A percentile compares a stretch with the other conserved stretches of the same genome.
Evolutionary conservation across 768 basidiomycete species (phyloP).

Genomic region (Kwoniella sp.): DNA sequence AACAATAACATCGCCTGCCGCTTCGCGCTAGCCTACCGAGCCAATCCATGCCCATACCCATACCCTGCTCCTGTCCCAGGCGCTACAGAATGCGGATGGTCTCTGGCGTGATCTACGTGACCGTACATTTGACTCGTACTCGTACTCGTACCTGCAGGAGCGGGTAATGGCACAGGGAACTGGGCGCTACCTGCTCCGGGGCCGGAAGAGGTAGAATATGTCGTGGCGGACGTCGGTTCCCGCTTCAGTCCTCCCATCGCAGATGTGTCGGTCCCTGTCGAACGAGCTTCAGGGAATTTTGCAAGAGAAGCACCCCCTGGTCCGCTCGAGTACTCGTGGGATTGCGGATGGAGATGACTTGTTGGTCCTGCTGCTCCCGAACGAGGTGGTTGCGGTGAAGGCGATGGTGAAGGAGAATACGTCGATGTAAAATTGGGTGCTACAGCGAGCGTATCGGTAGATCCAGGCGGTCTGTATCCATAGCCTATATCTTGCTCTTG

Average conservation of each 20-base stretch:
- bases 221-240: conserved; percentile 6
- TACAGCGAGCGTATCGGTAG: conserved; percentile 7
- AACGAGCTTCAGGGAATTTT: conserved; percentile 18
- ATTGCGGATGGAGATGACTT: not conserved
- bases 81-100: conserved; percentile 5
- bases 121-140: not conserved
- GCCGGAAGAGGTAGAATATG: not conserved
- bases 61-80: not conserved
- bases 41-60: not conserved
- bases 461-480: conserved; percentile 20
- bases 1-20: too few relatives aligned
- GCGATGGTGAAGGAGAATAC: not conserved
- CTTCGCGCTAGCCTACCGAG: too few relatives aligned
- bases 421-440: not conserved
- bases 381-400: conserved; percentile 1
- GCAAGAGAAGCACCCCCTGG: not conserved
- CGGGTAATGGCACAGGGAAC: conserved; percentile 20
- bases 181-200: not conserved
- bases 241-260: not conserved
- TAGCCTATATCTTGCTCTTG: conserved; percentile 31
- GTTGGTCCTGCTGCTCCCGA: not conserved
- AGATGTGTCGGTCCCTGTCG: conserved; percentile 6
- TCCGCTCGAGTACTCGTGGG: not conserved
- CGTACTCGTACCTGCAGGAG: not conserved
- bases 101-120: conserved; percentile 7